Percentiles rank a stretch among this genome's conserved stretches.
Conservation (phyloP, 768 basidiomycete genomes). For the Xerocomus spinulosus region DNA sequence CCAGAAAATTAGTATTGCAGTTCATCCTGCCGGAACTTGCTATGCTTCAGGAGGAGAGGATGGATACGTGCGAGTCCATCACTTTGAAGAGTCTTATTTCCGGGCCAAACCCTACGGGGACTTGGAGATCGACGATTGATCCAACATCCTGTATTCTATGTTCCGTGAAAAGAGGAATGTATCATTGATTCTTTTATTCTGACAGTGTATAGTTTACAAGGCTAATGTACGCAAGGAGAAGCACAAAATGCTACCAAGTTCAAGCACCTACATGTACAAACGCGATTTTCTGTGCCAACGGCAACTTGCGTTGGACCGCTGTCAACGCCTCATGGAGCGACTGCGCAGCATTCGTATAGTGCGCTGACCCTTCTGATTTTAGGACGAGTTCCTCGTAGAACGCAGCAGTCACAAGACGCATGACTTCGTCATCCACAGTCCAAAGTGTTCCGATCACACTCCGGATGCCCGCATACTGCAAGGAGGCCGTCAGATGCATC, state of each 20-base stretch:
- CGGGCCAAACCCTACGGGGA: conserved; percentile 89
- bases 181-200: conserved; percentile 1
- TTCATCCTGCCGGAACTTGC: conserved; percentile 80
- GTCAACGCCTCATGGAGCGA: conserved; percentile 19
- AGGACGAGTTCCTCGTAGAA: conserved; percentile 24
- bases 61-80: conserved; percentile 87
- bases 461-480: conserved; percentile 31
- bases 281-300: conserved; percentile 23
- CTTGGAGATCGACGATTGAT: conserved; percentile 64
- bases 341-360: conserved; percentile 16
- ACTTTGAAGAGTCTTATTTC: conserved; percentile 95
- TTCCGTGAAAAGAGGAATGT: conserved; percentile 5
- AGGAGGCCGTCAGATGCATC: conserved; percentile 32
- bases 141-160: conserved; percentile 4
- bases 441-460: conserved; percentile 35
- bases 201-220: no score
- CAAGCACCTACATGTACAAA: conserved; percentile 29
- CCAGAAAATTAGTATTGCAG: conserved; percentile 63
- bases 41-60: conserved; percentile 98
- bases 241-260: neutral
- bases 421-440: conserved; percentile 28
- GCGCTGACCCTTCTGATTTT: conserved; percentile 5
- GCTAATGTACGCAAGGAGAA: no score
- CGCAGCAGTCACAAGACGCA: conserved; percentile 12
- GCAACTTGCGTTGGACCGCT: conserved; percentile 8